Evolutionary conservation across 2,329 filamentous ascomycete species (phyloP).

Genomic region (Fusarium verrucosum): DNA sequence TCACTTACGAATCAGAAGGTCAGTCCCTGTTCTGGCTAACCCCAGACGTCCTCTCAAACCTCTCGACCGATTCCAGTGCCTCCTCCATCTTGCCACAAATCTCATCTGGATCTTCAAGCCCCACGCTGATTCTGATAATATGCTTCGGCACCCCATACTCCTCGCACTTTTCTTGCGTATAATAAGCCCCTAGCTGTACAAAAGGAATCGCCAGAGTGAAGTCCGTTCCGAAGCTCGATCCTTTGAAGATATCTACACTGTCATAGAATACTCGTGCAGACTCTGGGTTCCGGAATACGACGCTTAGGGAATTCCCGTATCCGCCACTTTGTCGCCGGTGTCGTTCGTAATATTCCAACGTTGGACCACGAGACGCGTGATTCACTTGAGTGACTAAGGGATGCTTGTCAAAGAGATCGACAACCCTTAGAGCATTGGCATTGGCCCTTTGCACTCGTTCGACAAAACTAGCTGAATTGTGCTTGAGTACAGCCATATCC

Average conservation of each 20-base stretch:
- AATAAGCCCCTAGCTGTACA: neutral
- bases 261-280: neutral
- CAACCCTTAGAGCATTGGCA: neutral
- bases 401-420: neutral
- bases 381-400: neutral
- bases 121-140: neutral
- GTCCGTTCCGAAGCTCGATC: neutral
- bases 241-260: neutral
- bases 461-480: neutral
- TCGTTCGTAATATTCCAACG: neutral
- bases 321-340: neutral
- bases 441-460: neutral
- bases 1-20: neutral
- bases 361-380: neutral
- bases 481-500: neutral
- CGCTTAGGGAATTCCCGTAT: neutral
- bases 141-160: neutral
- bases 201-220: neutral
- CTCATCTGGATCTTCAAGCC: neutral
- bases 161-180: neutral
- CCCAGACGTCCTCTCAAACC: rapidly evolving
- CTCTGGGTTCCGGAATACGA: neutral
- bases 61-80: neutral
- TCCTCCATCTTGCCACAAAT: neutral
- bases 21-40: too few relatives aligned